A percentile compares a stretch with the other conserved stretches of the same genome.
These are phyloP conservation scores for Epichloe glyceriae DNA, from an alignment of 2,329 filamentous ascomycete species.

Conservation along the genomic window DNA sequence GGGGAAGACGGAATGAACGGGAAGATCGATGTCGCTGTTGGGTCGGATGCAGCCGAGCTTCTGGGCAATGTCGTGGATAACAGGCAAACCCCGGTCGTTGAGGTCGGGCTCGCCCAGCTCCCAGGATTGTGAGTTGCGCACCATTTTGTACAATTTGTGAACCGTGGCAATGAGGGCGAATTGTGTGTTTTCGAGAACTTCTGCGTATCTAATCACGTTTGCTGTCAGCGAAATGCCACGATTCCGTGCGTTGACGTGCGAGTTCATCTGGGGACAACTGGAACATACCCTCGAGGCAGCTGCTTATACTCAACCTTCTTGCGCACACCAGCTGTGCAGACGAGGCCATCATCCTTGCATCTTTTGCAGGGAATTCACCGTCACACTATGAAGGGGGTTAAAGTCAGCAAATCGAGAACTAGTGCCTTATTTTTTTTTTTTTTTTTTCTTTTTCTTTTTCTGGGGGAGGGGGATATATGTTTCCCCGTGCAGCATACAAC, in stretches of 20 bases:
- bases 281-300: constrained; percentile 43
- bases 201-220: constrained; percentile 37
- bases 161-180: constrained; percentile 51
- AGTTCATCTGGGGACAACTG: not conserved
- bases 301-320: constrained; percentile 61
- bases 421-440: too few species aligned
- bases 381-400: constrained; percentile 34
- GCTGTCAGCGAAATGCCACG: not conserved
- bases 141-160: constrained; percentile 53
- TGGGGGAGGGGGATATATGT: too few species aligned
- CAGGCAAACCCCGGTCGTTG: constrained; percentile 48
- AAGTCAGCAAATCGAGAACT: not conserved
- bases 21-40: constrained; percentile 46
- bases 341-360: constrained; percentile 51
- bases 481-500: too few species aligned
- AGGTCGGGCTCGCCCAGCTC: constrained; percentile 49
- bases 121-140: constrained; percentile 44
- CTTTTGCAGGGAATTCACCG: constrained; percentile 52
- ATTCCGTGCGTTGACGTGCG: too few species aligned
- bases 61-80: constrained; percentile 52
- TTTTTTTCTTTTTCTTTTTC: too few species aligned
- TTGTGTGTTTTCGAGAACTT: constrained; percentile 53
- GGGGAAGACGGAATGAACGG: constrained; percentile 45
- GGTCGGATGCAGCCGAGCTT: constrained; percentile 52
- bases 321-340: constrained; percentile 49